Conservation (phyloP, 2,329 filamentous ascomycete genomes). For the Shiraia bambusicola region DNA sequence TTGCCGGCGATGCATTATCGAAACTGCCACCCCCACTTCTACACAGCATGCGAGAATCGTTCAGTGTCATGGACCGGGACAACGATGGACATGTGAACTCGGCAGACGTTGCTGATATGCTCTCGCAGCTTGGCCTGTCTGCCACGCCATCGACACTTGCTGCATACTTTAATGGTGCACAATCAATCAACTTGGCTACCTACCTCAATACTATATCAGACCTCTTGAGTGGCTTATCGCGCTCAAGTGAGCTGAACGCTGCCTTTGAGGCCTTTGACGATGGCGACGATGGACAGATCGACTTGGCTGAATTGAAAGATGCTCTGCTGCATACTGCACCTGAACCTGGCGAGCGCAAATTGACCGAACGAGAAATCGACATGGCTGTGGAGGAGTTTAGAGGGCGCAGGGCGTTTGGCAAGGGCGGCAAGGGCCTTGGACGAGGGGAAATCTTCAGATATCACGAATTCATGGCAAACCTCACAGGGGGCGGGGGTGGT, state of each 20-base stretch:
- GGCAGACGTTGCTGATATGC: conserved; percentile 83
- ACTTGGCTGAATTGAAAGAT: conserved; percentile 77
- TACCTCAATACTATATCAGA: conserved; percentile 83
- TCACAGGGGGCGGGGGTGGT: conserved; percentile 43
- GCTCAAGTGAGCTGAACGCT: conserved; percentile 76
- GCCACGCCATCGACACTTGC: conserved; percentile 70
- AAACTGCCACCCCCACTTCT: conserved; percentile 80
- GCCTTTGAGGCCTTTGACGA: conserved; percentile 96
- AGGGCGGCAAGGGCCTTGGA: conserved; percentile 50
- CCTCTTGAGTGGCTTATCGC: conserved; percentile 72
- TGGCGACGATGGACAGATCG: conserved; percentile 90
- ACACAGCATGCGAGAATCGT: conserved; percentile 84
- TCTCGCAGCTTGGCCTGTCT: conserved; percentile 81
- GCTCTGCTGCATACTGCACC: conserved; percentile 80
- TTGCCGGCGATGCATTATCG: conserved; percentile 52
- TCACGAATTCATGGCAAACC: conserved; percentile 75
- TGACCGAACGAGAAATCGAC: conserved; percentile 67
- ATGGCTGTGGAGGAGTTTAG: conserved; percentile 85
- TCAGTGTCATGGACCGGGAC: conserved; percentile 88
- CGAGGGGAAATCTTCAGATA: conserved; percentile 91
- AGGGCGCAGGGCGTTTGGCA: conserved; percentile 78
- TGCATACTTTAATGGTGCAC: conserved; percentile 72
- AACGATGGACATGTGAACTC: conserved; percentile 80
- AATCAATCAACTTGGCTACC: conserved; percentile 77
- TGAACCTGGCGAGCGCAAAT: conserved; percentile 51